These are phyloP conservation scores for Syncephalastrum contaminatum DNA, from an alignment of 371 early-diverging fungal genomes.

Conservation along the genomic window DNA sequence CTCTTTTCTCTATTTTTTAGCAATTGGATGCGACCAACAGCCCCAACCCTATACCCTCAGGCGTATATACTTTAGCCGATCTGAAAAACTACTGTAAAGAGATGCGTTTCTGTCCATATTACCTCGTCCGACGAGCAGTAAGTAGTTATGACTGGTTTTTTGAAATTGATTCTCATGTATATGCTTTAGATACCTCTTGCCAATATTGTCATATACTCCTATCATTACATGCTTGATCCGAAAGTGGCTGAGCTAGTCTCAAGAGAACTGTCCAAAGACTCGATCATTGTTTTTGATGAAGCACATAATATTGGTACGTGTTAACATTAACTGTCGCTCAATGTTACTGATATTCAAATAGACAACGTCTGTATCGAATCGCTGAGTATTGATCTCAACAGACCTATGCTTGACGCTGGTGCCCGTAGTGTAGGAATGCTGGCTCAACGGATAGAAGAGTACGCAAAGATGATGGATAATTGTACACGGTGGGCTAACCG, in stretches of 20 bases:
- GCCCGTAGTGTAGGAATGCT: conserved; percentile 76
- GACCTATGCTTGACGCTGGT: conserved; percentile 90
- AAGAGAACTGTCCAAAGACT: conserved; percentile 90
- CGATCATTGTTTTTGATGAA: conserved; percentile 99
- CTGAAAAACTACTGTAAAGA: conserved; percentile 76
- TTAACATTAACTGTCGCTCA: background rate
- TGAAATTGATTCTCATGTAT: background rate
- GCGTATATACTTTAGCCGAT: conserved; percentile 97
- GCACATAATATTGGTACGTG: conserved; percentile 99
- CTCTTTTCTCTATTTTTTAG: conserved; percentile 20
- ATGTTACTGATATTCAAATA: conserved; percentile 17
- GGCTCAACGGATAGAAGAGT: conserved; percentile 72
- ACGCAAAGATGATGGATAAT: conserved; percentile 13
- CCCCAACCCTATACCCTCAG: conserved; percentile 75
- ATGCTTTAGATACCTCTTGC: conserved; percentile 73
- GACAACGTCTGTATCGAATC: conserved; percentile 99
- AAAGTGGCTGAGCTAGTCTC: conserved; percentile 98
- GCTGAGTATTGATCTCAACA: conserved; percentile 90
- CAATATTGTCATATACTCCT: conserved; percentile 98
- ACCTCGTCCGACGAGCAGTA: conserved; percentile 86
- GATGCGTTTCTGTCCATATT: conserved; percentile 94
- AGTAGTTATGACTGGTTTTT: background rate
- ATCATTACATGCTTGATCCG: conserved; percentile 99
- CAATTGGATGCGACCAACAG: conserved; percentile 68
- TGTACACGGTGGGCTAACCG: background rate